These are phyloP conservation scores for Haemoproteus tartakovskyi DNA, from an alignment of 169 alveolate species.

Conservation along the genomic window DNA sequence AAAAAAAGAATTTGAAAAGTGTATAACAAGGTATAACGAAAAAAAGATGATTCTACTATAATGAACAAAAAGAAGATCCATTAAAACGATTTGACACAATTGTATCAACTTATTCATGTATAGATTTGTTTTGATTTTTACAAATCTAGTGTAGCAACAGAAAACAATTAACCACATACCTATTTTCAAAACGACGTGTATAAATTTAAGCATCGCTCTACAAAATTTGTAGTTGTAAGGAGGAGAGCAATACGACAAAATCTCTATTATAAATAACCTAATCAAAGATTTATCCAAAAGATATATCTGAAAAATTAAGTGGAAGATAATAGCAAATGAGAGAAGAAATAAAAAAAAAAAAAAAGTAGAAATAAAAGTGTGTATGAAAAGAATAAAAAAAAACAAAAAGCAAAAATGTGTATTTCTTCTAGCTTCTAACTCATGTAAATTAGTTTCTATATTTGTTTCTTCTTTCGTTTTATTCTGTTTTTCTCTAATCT, in stretches of 20 bases:
- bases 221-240: conserved; percentile 71
- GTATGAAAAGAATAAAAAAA: no score
- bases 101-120: not conserved
- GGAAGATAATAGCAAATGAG: no score
- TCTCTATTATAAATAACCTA: conserved; percentile 68
- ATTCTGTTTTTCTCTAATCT: no score
- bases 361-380: no score
- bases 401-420: not conserved
- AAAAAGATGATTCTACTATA: no score
- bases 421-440: not conserved
- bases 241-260: conserved; percentile 70
- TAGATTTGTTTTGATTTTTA: no score
- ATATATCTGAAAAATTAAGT: conserved; percentile 2
- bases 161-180: not conserved
- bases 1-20: no score
- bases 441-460: not conserved
- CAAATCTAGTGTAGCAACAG: no score
- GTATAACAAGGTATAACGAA: no score
- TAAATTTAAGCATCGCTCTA: conserved; percentile 11
- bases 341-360: no score
- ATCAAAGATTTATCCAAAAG: conserved; percentile 68
- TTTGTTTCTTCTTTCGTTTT: not conserved
- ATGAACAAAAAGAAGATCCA: no score
- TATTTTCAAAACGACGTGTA: conserved; percentile 25
- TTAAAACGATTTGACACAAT: no score